These are phyloP conservation scores for Novymonas esmeraldas DNA, from an alignment of 208 protist genomes.

Conservation along the genomic window DNA sequence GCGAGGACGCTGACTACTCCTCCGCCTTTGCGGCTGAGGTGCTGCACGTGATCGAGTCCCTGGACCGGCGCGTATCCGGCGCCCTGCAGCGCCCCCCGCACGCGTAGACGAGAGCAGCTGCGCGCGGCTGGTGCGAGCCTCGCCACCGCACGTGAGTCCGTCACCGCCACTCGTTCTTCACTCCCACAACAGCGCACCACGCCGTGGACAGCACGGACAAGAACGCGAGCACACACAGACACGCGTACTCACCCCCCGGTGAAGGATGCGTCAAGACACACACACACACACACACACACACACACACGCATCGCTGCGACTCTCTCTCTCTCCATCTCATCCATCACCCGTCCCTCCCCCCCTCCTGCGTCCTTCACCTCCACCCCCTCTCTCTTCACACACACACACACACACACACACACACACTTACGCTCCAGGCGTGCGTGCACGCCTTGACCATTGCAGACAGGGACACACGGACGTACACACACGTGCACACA, in stretches of 20 bases:
- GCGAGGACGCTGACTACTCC: constrained; percentile 2
- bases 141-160: too few relatives aligned
- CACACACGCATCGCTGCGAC: too few relatives aligned
- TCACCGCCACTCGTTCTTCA: too few relatives aligned
- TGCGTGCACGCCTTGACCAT: neutral
- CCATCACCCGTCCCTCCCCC: neutral
- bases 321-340: neutral
- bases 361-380: neutral
- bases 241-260: too few relatives aligned
- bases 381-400: neutral
- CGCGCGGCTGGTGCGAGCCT: too few relatives aligned
- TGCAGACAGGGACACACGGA: too few relatives aligned
- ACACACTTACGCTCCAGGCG: neutral
- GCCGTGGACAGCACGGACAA: too few relatives aligned
- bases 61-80: constrained; percentile 74
- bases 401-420: neutral
- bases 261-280: too few relatives aligned
- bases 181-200: too few relatives aligned
- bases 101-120: neutral
- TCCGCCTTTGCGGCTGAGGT: constrained; percentile 71
- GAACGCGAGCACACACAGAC: too few relatives aligned
- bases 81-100: constrained; percentile 50
- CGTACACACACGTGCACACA: neutral
- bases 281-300: too few relatives aligned
- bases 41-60: constrained; percentile 78